phyloP scores from a whole-genome alignment of 129 eudicot species.

The Flaveria ramosissima region DNA sequence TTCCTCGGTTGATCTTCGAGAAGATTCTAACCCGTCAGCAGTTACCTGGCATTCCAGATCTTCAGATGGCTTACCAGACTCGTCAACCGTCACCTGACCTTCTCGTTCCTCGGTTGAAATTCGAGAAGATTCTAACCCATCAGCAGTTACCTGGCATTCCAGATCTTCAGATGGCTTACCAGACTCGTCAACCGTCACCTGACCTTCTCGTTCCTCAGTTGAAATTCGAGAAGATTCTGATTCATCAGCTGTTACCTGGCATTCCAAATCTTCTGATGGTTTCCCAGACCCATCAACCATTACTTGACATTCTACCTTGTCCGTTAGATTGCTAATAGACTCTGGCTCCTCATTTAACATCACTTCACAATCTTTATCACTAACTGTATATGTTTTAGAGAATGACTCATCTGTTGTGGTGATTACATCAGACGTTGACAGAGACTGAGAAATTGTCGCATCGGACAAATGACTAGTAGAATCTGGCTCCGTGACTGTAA shows the following conservation, averaged over 20 bases:
- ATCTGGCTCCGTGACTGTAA: constrained; percentile 6
- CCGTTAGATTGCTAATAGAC: constrained; percentile 18
- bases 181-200: constrained; percentile 14
- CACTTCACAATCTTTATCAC: constrained; percentile 23
- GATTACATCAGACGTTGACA: constrained; percentile 18
- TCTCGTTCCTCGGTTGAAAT: constrained; percentile 18
- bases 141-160: constrained; percentile 20
- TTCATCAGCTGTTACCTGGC: constrained; percentile 18
- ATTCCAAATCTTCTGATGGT: constrained; percentile 29
- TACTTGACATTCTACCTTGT: constrained; percentile 23
- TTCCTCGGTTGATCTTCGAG: constrained; percentile 18
- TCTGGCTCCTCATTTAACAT: constrained; percentile 22
- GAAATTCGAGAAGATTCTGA: constrained; percentile 25
- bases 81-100: constrained; percentile 7
- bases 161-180: constrained; percentile 27
- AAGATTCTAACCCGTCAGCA: constrained; percentile 23
- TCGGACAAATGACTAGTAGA: background rate
- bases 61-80: constrained; percentile 24
- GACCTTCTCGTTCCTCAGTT: constrained; percentile 20
- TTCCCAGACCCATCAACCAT: constrained; percentile 21
- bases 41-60: constrained; percentile 29
- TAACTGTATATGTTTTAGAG: constrained; percentile 19
- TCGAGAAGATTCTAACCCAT: constrained; percentile 25
- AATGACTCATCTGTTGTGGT: constrained; percentile 17
- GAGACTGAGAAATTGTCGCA: constrained; percentile 17